Conservation (phyloP, 2,329 filamentous ascomycete species). For the Ambrosiella xylebori region DNA sequence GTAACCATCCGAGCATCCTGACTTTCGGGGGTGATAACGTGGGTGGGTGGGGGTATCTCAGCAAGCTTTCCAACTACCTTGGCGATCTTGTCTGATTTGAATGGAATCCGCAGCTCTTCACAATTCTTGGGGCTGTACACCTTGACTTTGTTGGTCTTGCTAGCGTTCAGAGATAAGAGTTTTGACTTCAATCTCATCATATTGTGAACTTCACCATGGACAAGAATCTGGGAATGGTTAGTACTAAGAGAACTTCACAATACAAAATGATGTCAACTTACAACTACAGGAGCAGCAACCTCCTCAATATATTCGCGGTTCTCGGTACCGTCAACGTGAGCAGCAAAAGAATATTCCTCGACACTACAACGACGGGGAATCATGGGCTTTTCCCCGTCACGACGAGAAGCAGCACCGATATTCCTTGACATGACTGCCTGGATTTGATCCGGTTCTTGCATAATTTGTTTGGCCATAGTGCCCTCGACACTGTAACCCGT, state of each 20-base stretch:
- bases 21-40: conserved; percentile 18
- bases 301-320: conserved; percentile 96
- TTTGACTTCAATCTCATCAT: conserved; percentile 97
- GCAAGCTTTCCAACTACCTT: conserved; percentile 93
- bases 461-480: conserved; percentile 91
- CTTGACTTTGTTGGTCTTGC: conserved; percentile 67
- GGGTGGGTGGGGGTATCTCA: conserved; percentile 51
- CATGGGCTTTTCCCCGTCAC: conserved; percentile 73
- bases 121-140: conserved; percentile 90
- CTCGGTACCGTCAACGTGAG: conserved; percentile 89
- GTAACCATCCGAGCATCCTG: conserved; percentile 43
- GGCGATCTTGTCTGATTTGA: conserved; percentile 85
- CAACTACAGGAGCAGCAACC: conserved; percentile 77
- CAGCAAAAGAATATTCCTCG: conserved; percentile 87
- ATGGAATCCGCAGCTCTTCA: conserved; percentile 86
- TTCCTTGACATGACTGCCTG: conserved; percentile 78
- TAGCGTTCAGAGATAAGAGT: conserved; percentile 75
- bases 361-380: conserved; percentile 86
- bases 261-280: conserved; percentile 31
- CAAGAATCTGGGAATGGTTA: conserved; percentile 37
- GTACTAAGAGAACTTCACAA: neutral
- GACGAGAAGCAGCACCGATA: conserved; percentile 39
- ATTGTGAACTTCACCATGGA: conserved; percentile 93
- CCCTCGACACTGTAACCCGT: conserved; percentile 97
- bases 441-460: conserved; percentile 89